These are phyloP conservation scores for Jaapia argillacea DNA, from an alignment of 768 basidiomycete species.

Conservation along the genomic window DNA sequence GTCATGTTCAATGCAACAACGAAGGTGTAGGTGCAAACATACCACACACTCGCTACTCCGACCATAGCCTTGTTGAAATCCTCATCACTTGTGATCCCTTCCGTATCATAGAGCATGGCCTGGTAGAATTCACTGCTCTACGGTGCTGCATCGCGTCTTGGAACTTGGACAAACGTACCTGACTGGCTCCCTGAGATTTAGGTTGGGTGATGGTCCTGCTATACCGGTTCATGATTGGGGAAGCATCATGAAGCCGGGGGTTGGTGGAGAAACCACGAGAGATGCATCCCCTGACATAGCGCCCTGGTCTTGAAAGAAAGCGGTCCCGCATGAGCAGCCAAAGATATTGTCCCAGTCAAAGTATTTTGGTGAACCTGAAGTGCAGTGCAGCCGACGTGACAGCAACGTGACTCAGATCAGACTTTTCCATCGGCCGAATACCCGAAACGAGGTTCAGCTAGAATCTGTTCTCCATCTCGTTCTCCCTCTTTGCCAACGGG, in stretches of 20 bases:
- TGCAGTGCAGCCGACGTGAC: no score
- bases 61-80: constrained; percentile 98
- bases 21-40: constrained; percentile 20
- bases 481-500: no score
- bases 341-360: constrained; percentile 6
- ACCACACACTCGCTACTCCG: constrained; percentile 96
- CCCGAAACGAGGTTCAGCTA: no score
- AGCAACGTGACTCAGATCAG: no score
- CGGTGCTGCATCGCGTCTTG: neutral
- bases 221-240: constrained; percentile 43
- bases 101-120: constrained; percentile 99
- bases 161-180: constrained; percentile 33
- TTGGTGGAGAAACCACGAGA: constrained; percentile 14
- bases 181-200: constrained; percentile 93
- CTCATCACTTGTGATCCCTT: constrained; percentile 66
- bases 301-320: constrained; percentile 3
- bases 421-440: no score
- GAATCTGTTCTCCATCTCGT: no score
- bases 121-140: constrained; percentile 18
- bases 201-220: constrained; percentile 79
- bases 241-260: constrained; percentile 10
- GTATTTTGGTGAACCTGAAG: no score
- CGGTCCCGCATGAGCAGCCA: constrained; percentile 3
- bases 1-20: constrained; percentile 6
- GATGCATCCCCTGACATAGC: constrained; percentile 1